Conservation (phyloP, 2,329 filamentous ascomycete genomes). For the Huntiella decipiens region DNA sequence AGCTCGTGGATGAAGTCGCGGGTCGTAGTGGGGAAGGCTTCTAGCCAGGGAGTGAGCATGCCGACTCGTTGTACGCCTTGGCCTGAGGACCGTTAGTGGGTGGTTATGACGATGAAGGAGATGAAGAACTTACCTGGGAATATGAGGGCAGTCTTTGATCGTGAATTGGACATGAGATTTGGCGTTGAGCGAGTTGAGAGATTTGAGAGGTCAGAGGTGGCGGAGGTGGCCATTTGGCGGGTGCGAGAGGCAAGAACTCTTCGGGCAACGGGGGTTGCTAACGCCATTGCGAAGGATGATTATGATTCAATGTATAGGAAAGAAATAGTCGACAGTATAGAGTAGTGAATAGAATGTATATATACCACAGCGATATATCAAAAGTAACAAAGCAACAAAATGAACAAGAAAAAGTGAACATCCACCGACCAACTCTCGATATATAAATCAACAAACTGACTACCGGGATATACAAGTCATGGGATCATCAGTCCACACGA, state of each 20-base stretch:
- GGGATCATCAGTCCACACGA: neutral
- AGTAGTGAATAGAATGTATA: neutral
- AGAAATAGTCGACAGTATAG: neutral
- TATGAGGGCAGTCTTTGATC: conserved; percentile 36
- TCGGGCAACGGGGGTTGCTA: conserved; percentile 10
- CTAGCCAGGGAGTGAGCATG: conserved; percentile 72
- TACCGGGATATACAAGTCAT: too few relatives aligned
- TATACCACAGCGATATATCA: neutral
- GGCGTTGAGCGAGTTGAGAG: conserved; percentile 4
- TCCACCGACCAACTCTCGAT: neutral
- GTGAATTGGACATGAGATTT: conserved; percentile 4
- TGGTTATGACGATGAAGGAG: neutral
- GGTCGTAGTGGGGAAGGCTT: conserved; percentile 64
- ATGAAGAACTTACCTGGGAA: conserved; percentile 29
- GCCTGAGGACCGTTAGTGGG: conserved; percentile 27
- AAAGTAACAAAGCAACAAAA: neutral
- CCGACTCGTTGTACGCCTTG: conserved; percentile 80
- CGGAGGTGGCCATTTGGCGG: conserved; percentile 2
- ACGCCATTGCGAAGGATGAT: conserved; percentile 1
- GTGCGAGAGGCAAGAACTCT: conserved; percentile 8
- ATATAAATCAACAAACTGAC: neutral
- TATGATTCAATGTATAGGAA: neutral
- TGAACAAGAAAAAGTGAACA: neutral
- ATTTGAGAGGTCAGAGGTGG: conserved; percentile 6
- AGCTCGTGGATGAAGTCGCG: conserved; percentile 68